Evolutionary conservation across 2,329 filamentous ascomycete genomes (phyloP).

Genomic region (Aspergillus fischeri): DNA sequence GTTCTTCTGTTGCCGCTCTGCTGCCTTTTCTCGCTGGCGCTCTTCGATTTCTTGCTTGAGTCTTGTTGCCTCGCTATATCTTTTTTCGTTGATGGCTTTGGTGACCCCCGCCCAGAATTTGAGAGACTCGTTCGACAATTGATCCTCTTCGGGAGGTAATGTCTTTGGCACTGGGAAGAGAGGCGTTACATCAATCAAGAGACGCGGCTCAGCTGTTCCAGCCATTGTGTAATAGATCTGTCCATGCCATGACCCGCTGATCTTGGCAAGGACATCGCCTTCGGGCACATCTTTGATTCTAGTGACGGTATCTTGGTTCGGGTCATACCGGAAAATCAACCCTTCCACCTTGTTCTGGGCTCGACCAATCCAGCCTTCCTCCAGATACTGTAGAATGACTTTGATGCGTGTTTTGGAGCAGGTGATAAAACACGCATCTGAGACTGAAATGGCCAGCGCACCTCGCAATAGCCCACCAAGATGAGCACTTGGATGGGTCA

Average conservation of each 20-base stretch:
- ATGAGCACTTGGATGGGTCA: slow-evolving; percentile 91
- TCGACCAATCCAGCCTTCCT: slow-evolving; percentile 91
- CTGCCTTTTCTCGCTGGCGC: slow-evolving; percentile 76
- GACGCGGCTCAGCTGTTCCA: slow-evolving; percentile 51
- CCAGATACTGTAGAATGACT: slow-evolving; percentile 85
- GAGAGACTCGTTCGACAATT: slow-evolving; percentile 85
- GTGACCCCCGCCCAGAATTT: slow-evolving; percentile 86
- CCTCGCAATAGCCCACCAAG: slow-evolving; percentile 84
- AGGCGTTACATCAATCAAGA: slow-evolving; percentile 84
- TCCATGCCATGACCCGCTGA: slow-evolving; percentile 83
- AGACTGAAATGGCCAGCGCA: slow-evolving; percentile 82
- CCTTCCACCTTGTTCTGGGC: slow-evolving; percentile 89
- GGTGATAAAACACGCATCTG: slow-evolving; percentile 81
- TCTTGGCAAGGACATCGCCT: slow-evolving; percentile 73
- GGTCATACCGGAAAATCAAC: slow-evolving; percentile 85
- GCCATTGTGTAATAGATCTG: slow-evolving; percentile 58
- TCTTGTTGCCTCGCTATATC: slow-evolving; percentile 77
- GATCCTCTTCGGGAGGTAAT: slow-evolving; percentile 70
- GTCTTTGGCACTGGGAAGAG: slow-evolving; percentile 74
- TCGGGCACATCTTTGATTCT: slow-evolving; percentile 83
- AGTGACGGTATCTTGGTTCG: slow-evolving; percentile 74
- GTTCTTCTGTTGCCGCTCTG: slow-evolving; percentile 67
- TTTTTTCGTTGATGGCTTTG: slow-evolving; percentile 74
- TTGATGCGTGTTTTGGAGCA: slow-evolving; percentile 90
- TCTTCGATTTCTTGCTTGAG: slow-evolving; percentile 93